A percentile compares a stretch with the other conserved stretches of the same genome.
Evolutionary conservation across 805 yeast species (phyloP).

Genomic region (Saccharomycopsis microspora): DNA sequence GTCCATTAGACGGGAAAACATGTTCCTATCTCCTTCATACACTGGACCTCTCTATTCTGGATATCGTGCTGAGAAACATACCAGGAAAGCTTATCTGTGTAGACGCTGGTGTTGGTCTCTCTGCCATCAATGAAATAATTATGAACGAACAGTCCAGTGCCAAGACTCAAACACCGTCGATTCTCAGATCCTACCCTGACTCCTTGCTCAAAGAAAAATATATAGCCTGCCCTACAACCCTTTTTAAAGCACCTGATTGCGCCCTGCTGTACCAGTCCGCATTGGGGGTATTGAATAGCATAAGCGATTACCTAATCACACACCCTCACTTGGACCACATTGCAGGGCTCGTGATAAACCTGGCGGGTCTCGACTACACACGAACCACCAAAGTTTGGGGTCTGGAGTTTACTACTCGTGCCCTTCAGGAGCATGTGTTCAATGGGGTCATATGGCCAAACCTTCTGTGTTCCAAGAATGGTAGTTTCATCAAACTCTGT

Average conservation of each 20-base stretch:
- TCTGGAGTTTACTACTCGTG: conserved; percentile 35
- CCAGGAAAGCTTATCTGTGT: conserved; percentile 39
- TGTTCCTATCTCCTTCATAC: conserved; percentile 64
- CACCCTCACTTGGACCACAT: conserved; percentile 86
- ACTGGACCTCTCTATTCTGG: conserved; percentile 28
- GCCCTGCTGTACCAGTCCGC: conserved; percentile 24
- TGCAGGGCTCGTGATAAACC: conserved; percentile 54
- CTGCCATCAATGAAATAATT: conserved; percentile 37
- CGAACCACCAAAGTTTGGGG: conserved; percentile 40
- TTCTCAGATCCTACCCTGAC: conserved; percentile 25
- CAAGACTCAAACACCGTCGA: neutral
- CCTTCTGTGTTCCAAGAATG: conserved; percentile 23
- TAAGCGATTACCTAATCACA: conserved; percentile 45
- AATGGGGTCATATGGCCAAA: conserved; percentile 80
- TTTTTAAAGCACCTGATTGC: conserved; percentile 18
- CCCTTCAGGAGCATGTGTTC: conserved; percentile 46
- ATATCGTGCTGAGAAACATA: conserved; percentile 21
- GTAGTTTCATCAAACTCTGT: conserved; percentile 20
- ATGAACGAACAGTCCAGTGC: conserved; percentile 10
- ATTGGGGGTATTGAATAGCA: conserved; percentile 23
- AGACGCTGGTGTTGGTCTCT: conserved; percentile 74
- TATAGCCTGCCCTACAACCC: conserved; percentile 22
- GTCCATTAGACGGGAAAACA: conserved; percentile 64
- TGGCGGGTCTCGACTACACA: conserved; percentile 38
- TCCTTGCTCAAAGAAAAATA: conserved; percentile 21